A percentile compares a stretch with the other conserved stretches of the same genome.
Conservation (phyloP, 2,329 filamentous ascomycete genomes). For the Neoscytalidium dimidiatum region DNA sequence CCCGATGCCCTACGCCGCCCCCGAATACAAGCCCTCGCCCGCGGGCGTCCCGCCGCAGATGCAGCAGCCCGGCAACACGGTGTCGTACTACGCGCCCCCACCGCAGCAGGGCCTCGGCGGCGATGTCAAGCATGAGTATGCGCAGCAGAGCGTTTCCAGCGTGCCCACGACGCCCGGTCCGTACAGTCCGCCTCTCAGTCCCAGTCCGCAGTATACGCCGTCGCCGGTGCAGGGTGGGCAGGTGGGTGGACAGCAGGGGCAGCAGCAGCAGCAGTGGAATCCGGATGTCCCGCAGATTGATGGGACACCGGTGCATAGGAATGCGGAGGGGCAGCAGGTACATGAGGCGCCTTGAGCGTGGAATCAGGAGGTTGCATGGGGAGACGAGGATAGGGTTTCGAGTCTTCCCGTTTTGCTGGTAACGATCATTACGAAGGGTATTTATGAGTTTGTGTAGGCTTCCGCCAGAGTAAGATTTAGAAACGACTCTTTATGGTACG, state of each 20-base stretch:
- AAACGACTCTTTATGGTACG: no score
- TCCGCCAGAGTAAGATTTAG: no score
- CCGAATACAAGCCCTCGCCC: slow-evolving; percentile 24
- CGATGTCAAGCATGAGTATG: neutral
- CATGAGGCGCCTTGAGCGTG: neutral
- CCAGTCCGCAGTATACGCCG: neutral
- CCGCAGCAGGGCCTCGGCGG: neutral
- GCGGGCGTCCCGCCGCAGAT: neutral
- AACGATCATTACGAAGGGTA: no score
- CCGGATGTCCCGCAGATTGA: slow-evolving; percentile 7
- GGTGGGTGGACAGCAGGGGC: neutral
- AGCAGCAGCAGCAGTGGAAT: neutral
- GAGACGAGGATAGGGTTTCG: neutral
- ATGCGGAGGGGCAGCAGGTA: neutral
- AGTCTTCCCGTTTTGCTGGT: neutral
- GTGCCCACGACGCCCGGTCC: neutral
- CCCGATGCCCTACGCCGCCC: slow-evolving; percentile 17
- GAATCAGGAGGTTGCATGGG: neutral
- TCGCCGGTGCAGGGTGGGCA: neutral
- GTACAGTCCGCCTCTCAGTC: neutral
- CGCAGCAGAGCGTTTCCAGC: neutral
- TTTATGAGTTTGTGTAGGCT: no score
- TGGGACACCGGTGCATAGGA: slow-evolving; percentile 13
- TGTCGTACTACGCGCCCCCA: neutral
- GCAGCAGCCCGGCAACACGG: slow-evolving; percentile 7